Conservation (phyloP, 441 rosid species). For the Aleurites moluccanus region DNA sequence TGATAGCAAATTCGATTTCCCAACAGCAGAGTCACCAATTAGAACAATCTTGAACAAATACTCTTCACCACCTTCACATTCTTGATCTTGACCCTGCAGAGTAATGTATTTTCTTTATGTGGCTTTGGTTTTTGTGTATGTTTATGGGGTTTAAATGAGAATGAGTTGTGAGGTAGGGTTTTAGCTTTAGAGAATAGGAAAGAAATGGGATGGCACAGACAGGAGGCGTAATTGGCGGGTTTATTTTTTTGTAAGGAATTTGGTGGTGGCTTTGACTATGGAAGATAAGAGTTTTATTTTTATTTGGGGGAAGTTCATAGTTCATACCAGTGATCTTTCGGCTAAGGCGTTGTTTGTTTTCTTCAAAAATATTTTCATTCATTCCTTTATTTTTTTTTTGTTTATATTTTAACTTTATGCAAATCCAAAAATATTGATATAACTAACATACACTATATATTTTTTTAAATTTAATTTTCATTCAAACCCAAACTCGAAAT, state of each 20-base stretch:
- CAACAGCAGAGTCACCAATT: constrained; percentile 63
- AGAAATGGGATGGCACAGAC: constrained; percentile 1
- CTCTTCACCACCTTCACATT: constrained; percentile 35
- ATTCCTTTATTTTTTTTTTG: not conserved
- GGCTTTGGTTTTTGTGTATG: not conserved
- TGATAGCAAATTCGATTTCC: constrained; percentile 54
- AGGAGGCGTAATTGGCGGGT: constrained; percentile 36
- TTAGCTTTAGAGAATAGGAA: constrained; percentile 8
- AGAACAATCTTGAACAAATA: constrained; percentile 59
- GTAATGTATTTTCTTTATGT: not conserved
- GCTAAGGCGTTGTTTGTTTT: not conserved
- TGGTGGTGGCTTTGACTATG: constrained; percentile 15
- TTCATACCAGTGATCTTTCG: not conserved
- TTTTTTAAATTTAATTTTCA: too few relatives aligned
- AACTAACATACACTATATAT: too few relatives aligned
- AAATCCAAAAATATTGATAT: too few relatives aligned
- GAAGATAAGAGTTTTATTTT: not conserved
- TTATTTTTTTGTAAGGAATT: not conserved
- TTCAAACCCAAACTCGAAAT: too few relatives aligned
- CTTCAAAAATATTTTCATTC: not conserved
- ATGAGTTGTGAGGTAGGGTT: constrained; percentile 5
- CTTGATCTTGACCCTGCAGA: constrained; percentile 33
- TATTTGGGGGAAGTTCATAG: not conserved
- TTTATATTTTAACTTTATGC: too few relatives aligned
- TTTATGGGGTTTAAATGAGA: not conserved